Conservation (phyloP, 768 basidiomycete species). For the Amanita brunnescens region DNA sequence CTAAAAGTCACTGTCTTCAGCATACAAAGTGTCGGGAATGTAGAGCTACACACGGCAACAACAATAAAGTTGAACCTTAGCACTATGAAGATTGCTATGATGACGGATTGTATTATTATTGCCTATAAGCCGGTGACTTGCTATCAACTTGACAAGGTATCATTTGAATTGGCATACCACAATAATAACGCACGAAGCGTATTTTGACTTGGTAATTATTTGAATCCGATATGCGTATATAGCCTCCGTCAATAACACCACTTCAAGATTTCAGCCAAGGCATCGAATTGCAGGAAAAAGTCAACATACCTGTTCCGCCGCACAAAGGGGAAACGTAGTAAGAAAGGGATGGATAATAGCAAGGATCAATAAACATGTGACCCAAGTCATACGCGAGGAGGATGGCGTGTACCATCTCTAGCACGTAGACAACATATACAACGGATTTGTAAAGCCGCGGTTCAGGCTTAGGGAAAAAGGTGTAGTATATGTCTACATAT, state of each 20-base stretch:
- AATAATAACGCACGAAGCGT: background rate
- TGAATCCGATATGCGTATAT: background rate
- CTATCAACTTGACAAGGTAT: too few relatives aligned
- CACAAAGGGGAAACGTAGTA: background rate
- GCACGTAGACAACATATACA: slow-evolving; percentile 9
- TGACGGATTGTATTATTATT: background rate
- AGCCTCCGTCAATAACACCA: background rate
- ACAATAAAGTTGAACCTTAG: background rate
- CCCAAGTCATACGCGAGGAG: background rate
- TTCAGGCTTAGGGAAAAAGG: slow-evolving; percentile 10
- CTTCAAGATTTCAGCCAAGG: background rate
- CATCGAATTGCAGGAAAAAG: background rate
- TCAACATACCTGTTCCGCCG: background rate
- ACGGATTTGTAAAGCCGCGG: slow-evolving; percentile 10
- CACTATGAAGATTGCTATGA: background rate
- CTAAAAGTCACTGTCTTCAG: background rate
- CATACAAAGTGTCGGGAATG: background rate
- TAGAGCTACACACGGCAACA: background rate
- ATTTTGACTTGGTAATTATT: background rate
- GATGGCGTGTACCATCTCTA: slow-evolving; percentile 9
- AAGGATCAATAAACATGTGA: too few relatives aligned
- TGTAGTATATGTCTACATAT: slow-evolving; percentile 12
- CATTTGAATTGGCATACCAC: too few relatives aligned
- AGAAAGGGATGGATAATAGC: background rate
- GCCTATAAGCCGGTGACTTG: background rate